Conservation (phyloP, 371 early-diverging fungal species). For the Circinella minor region DNA sequence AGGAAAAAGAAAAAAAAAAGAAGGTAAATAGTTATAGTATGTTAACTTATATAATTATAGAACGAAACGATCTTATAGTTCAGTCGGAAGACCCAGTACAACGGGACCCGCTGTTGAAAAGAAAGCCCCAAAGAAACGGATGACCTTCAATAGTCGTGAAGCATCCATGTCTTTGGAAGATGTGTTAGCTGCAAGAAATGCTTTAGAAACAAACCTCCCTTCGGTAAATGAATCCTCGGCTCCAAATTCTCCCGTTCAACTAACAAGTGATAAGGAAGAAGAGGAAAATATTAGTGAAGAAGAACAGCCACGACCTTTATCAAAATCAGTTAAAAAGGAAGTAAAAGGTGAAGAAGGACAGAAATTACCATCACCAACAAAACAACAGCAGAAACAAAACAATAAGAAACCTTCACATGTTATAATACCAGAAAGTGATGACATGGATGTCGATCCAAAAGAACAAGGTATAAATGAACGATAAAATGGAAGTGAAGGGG, state of each 20-base stretch:
- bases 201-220: constrained; percentile 26
- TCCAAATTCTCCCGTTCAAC: constrained; percentile 21
- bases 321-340: constrained; percentile 8
- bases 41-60: constrained; percentile 10
- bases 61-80: constrained; percentile 22
- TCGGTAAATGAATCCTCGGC: constrained; percentile 8
- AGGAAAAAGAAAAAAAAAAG: background rate
- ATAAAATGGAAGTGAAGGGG: background rate
- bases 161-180: constrained; percentile 61
- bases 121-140: constrained; percentile 53
- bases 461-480: background rate
- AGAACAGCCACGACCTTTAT: constrained; percentile 6
- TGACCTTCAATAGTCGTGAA: constrained; percentile 61
- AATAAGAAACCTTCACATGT: background rate
- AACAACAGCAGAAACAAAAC: constrained; percentile 7
- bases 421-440: background rate
- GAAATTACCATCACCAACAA: constrained; percentile 7
- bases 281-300: constrained; percentile 20
- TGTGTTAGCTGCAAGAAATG: constrained; percentile 48
- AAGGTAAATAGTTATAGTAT: background rate
- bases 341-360: constrained; percentile 15
- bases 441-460: constrained; percentile 2
- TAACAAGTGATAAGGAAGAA: background rate
- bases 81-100: constrained; percentile 13
- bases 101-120: constrained; percentile 19